Evolutionary conservation across 306 rosid genomes (phyloP).

Genomic region (Aeschynomene evenia): DNA sequence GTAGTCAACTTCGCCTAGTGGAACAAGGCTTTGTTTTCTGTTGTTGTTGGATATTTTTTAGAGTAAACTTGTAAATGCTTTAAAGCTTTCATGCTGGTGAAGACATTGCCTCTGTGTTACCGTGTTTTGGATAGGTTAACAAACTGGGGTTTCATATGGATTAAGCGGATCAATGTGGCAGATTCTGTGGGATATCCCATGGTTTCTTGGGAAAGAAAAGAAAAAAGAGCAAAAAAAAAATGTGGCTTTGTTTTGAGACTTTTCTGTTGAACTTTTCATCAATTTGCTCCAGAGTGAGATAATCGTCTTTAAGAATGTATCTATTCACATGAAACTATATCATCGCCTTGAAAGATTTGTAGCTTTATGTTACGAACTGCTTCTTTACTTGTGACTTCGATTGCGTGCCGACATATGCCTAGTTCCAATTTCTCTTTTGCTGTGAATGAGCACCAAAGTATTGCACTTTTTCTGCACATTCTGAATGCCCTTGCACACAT

Average conservation of each 20-base stretch:
- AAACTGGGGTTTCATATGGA: background rate
- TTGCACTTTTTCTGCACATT: constrained; percentile 21
- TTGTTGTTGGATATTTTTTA: constrained; percentile 3
- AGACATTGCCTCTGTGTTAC: background rate
- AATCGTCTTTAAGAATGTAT: constrained; percentile 14
- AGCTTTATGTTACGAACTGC: constrained; percentile 6
- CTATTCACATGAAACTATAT: constrained; percentile 22
- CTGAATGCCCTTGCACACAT: background rate
- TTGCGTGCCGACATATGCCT: background rate
- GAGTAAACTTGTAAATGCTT: background rate
- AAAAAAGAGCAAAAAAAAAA: no score
- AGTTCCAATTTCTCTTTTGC: background rate
- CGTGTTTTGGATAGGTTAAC: constrained; percentile 5
- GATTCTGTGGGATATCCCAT: background rate
- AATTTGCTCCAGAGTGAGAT: background rate
- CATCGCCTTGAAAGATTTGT: background rate
- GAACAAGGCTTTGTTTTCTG: no score
- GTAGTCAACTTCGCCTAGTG: no score
- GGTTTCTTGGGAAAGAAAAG: background rate
- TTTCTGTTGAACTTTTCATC: background rate
- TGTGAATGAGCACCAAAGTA: background rate
- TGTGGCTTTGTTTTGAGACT: background rate
- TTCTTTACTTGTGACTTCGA: constrained; percentile 15
- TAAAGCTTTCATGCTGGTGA: background rate
- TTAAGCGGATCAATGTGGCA: background rate